A percentile compares a stretch with the other conserved stretches of the same genome.
These are phyloP conservation scores for Phytophthora meadii DNA, from an alignment of 352 stramenopile genomes.

Conservation along the genomic window DNA sequence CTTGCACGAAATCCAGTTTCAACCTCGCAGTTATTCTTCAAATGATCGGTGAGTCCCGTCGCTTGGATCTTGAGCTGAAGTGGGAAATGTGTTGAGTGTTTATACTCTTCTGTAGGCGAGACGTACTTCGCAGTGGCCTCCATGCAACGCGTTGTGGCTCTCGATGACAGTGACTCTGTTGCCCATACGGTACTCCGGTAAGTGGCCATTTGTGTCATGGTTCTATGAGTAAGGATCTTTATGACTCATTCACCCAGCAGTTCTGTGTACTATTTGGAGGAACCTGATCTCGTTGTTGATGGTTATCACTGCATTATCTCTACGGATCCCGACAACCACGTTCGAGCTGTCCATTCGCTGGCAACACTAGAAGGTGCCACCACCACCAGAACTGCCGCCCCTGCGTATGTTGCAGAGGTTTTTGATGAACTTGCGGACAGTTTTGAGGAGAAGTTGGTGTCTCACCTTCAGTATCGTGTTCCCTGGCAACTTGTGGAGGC, in stretches of 20 bases:
- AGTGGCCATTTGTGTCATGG: background rate
- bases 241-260: constrained; percentile 38
- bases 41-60: constrained; percentile 48
- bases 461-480: constrained; percentile 79
- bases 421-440: constrained; percentile 82
- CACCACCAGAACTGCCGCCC: constrained; percentile 57
- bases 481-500: constrained; percentile 81
- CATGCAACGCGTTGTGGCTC: constrained; percentile 75
- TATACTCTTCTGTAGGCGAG: constrained; percentile 43
- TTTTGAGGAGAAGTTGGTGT: constrained; percentile 87
- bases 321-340: constrained; percentile 40
- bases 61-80: background rate
- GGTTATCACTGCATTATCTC: constrained; percentile 61
- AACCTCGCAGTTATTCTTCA: constrained; percentile 83
- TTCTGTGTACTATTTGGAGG: constrained; percentile 66
- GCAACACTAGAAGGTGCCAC: constrained; percentile 63
- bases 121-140: constrained; percentile 69
- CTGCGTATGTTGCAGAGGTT: constrained; percentile 74
- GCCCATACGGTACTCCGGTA: constrained; percentile 79
- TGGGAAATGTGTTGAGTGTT: background rate
- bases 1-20: constrained; percentile 74
- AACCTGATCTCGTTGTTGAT: constrained; percentile 57
- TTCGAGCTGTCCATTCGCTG: constrained; percentile 70
- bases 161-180: constrained; percentile 75
- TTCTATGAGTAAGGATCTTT: background rate